Evolutionary conservation across 2,329 filamentous ascomycete species (phyloP).

Genomic region (Rachicladosporium sp.): DNA sequence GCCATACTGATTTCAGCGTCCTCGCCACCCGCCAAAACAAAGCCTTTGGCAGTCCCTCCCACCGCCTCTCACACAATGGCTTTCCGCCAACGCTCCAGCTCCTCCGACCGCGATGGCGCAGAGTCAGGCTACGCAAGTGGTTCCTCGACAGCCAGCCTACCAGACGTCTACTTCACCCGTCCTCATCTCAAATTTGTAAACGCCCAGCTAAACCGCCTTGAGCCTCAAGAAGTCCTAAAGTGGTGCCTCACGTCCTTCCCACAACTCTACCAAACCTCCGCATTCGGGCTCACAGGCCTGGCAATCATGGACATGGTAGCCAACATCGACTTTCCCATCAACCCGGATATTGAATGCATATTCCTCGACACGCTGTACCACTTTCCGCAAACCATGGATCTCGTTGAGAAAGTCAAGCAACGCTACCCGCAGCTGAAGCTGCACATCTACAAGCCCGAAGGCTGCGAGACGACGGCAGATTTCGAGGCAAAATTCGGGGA

Average conservation of each 20-base stretch:
- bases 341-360: constrained; percentile 38
- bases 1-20: not conserved
- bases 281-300: constrained; percentile 39
- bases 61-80: constrained; percentile 11
- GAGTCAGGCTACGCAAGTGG: constrained; percentile 81
- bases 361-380: constrained; percentile 44
- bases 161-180: constrained; percentile 73
- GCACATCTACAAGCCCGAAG: constrained; percentile 81
- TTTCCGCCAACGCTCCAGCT: constrained; percentile 14
- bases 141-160: constrained; percentile 50
- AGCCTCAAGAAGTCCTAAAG: constrained; percentile 78
- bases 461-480: constrained; percentile 56
- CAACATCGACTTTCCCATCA: constrained; percentile 53
- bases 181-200: constrained; percentile 86
- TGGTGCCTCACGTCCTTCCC: constrained; percentile 89
- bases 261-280: constrained; percentile 53
- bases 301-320: constrained; percentile 56
- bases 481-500: constrained; percentile 75
- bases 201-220: constrained; percentile 72
- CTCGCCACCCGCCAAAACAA: not conserved
- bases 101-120: constrained; percentile 27
- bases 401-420: constrained; percentile 55
- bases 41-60: constrained; percentile 1
- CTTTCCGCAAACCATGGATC: constrained; percentile 37
- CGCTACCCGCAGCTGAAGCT: constrained; percentile 69